phyloP scores from a whole-genome alignment of 495 filamentous ascomycete genomes.

The Penicillium angulare region DNA sequence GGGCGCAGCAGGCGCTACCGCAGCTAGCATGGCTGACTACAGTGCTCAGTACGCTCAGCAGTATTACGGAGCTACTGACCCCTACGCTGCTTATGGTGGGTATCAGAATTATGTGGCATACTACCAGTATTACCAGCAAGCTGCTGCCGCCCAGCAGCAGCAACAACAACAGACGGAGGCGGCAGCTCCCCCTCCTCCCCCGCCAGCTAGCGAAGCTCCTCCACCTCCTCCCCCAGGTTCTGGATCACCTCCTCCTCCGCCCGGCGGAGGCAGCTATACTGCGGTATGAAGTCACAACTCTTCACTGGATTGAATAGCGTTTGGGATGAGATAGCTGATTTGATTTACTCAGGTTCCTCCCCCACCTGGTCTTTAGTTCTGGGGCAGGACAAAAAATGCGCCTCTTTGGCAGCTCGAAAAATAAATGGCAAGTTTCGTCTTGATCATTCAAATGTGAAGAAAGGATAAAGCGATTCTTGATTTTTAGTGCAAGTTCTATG shows the following conservation, averaged over 20 bases:
- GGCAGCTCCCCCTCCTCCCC: slow-evolving; percentile 57
- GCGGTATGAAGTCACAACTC: slow-evolving; percentile 47
- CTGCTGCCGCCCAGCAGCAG: slow-evolving; percentile 51
- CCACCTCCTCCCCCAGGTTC: slow-evolving; percentile 62
- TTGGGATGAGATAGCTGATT: not conserved
- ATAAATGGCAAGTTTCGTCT: slow-evolving; percentile 5
- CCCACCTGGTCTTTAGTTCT: slow-evolving; percentile 48
- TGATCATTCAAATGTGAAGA: slow-evolving; percentile 1
- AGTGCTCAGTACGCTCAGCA: slow-evolving; percentile 82
- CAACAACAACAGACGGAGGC: slow-evolving; percentile 41
- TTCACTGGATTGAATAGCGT: not conserved
- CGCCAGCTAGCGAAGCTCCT: slow-evolving; percentile 61
- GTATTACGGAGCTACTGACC: slow-evolving; percentile 74
- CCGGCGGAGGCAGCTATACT: slow-evolving; percentile 59
- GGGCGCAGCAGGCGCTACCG: slow-evolving; percentile 29
- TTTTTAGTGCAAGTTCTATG: slow-evolving; percentile 7
- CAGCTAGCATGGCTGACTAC: slow-evolving; percentile 55
- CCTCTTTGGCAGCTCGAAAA: not conserved
- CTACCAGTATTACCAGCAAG: slow-evolving; percentile 70
- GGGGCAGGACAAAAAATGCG: not conserved
- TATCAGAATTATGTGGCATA: slow-evolving; percentile 70
- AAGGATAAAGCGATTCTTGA: slow-evolving; percentile 6
- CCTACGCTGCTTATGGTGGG: slow-evolving; percentile 90
- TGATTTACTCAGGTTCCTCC: slow-evolving; percentile 43
- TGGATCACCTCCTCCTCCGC: slow-evolving; percentile 65